Conservation (phyloP, 768 basidiomycete species). For the Pleurotus sapidus region DNA sequence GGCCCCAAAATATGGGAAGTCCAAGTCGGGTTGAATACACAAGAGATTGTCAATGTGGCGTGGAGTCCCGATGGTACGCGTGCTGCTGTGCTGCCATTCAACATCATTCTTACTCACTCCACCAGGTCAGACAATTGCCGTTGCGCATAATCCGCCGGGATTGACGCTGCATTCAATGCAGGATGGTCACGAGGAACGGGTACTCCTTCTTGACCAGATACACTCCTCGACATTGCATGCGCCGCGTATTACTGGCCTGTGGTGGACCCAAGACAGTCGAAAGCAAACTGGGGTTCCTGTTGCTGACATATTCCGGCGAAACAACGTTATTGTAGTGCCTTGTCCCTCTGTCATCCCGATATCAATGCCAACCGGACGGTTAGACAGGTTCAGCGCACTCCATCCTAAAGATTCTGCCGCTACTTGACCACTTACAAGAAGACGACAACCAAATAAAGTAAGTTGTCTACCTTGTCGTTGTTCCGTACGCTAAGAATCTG, state of each 20-base stretch:
- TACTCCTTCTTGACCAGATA: slow-evolving; percentile 20
- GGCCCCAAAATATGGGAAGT: slow-evolving; percentile 83
- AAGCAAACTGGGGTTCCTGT: slow-evolving; percentile 37
- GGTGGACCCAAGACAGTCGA: slow-evolving; percentile 69
- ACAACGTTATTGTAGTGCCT: slow-evolving; percentile 55
- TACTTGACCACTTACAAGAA: slow-evolving; percentile 69
- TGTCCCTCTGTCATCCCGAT: slow-evolving; percentile 2
- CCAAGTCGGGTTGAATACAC: slow-evolving; percentile 49
- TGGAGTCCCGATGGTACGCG: slow-evolving; percentile 82
- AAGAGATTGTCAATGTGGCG: slow-evolving; percentile 54
- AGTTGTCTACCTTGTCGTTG: slow-evolving; percentile 19
- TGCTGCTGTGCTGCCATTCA: slow-evolving; percentile 5
- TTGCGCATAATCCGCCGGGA: slow-evolving; percentile 65
- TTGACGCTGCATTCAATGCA: slow-evolving; percentile 77
- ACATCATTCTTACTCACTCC: slow-evolving; percentile 6
- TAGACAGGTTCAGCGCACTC: slow-evolving; percentile 81
- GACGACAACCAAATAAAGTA: slow-evolving; percentile 67
- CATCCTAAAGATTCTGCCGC: slow-evolving; percentile 62
- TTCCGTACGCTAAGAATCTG: slow-evolving; percentile 12
- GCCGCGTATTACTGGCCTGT: slow-evolving; percentile 48
- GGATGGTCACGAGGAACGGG: slow-evolving; percentile 60
- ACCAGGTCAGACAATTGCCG: slow-evolving; percentile 67
- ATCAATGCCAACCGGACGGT: slow-evolving; percentile 13
- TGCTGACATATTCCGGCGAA: slow-evolving; percentile 76
- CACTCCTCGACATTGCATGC: not conserved